A percentile compares a stretch with the other conserved stretches of the same genome.
These are phyloP conservation scores for Cyclotella choctawhatcheeana DNA, from an alignment of 108 stramenopile species.

Conservation along the genomic window DNA sequence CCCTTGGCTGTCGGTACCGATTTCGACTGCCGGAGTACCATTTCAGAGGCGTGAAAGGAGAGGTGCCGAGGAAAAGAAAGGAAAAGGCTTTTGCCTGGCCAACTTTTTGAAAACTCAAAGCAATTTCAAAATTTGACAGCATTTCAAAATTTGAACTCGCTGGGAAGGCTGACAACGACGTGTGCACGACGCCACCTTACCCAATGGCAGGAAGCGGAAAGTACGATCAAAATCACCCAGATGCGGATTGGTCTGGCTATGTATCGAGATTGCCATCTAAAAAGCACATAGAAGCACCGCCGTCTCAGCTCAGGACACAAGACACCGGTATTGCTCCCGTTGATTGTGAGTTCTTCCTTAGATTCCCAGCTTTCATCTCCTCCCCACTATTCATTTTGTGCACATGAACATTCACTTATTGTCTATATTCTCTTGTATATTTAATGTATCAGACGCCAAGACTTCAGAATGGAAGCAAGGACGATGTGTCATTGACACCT, in stretches of 20 bases:
- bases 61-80: neutral
- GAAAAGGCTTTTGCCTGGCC: neutral
- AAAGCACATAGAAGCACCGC: conserved; percentile 36
- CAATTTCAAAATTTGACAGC: too few species aligned
- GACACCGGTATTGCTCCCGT: conserved; percentile 21
- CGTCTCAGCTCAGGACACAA: conserved; percentile 24
- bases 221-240: conserved; percentile 38
- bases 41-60: neutral
- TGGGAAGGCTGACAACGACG: too few species aligned
- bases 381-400: too few species aligned
- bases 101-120: too few species aligned
- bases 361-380: too few species aligned
- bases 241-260: conserved; percentile 64
- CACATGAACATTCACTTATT: too few species aligned
- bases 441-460: conserved; percentile 3
- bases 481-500: neutral
- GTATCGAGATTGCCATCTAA: conserved; percentile 25
- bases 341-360: neutral
- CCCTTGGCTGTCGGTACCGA: conserved; percentile 22
- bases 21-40: conserved; percentile 36
- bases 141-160: too few species aligned
- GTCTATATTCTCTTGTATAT: too few species aligned
- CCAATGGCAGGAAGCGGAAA: too few species aligned
- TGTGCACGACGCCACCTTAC: too few species aligned
- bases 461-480: conserved; percentile 13